Percentiles rank a stretch among this genome's conserved stretches.
Conservation (phyloP, 192 early-diverging fungal species). For the Dimargaris verticillata region DNA sequence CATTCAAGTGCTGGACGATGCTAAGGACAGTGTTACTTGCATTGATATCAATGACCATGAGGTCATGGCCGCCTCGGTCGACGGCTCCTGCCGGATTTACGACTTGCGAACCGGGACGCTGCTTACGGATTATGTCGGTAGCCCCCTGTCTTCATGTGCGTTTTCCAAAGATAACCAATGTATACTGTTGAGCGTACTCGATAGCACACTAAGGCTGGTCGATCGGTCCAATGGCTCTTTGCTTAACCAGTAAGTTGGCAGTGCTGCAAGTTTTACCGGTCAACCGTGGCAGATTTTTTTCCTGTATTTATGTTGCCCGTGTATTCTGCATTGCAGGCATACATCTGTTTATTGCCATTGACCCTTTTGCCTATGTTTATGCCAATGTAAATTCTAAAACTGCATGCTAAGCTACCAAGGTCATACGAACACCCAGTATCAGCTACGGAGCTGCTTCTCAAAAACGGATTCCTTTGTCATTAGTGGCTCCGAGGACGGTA, state of each 20-base stretch:
- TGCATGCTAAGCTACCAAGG: constrained; percentile 22
- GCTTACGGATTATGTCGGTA: constrained; percentile 50
- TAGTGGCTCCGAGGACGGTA: constrained; percentile 81
- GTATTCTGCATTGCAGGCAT: too few species aligned
- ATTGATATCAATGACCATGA: constrained; percentile 51
- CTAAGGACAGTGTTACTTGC: constrained; percentile 73
- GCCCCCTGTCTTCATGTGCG: constrained; percentile 56
- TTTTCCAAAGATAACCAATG: constrained; percentile 54
- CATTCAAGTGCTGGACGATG: constrained; percentile 68
- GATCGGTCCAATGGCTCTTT: constrained; percentile 57
- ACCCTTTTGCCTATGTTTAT: too few species aligned
- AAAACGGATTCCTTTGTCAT: constrained; percentile 56
- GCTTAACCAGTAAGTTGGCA: constrained; percentile 39
- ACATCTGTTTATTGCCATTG: too few species aligned
- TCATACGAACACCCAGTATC: constrained; percentile 65
- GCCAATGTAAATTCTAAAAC: too few species aligned
- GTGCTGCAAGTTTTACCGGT: too few species aligned
- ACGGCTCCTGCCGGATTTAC: constrained; percentile 67
- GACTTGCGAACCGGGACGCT: constrained; percentile 69
- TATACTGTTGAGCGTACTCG: constrained; percentile 56
- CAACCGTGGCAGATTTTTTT: too few species aligned
- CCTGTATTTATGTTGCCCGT: too few species aligned
- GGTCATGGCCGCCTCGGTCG: constrained; percentile 68
- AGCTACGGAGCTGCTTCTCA: constrained; percentile 50
- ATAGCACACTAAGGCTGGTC: constrained; percentile 67